Conservation (phyloP, 345 rosid genomes). For the Arabis alpina region DNA sequence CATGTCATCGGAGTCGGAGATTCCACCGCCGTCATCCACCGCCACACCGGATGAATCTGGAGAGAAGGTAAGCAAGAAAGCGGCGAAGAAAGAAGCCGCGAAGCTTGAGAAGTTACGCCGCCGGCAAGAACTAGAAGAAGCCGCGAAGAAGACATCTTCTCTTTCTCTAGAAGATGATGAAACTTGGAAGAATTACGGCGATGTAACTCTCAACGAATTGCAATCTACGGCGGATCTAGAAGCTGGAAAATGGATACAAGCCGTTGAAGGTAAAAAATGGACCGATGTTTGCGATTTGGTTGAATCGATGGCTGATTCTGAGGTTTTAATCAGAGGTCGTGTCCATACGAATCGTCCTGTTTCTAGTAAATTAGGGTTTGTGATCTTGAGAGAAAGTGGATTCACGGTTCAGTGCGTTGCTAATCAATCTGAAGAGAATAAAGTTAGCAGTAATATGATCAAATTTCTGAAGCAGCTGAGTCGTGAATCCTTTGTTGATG, state of each 20-base stretch:
- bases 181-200: slow-evolving; percentile 55
- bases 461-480: slow-evolving; percentile 57
- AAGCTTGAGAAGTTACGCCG: slow-evolving; percentile 68
- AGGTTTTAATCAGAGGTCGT: slow-evolving; percentile 67
- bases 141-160: slow-evolving; percentile 42
- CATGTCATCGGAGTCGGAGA: slow-evolving; percentile 43
- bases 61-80: slow-evolving; percentile 60
- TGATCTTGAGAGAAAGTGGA: slow-evolving; percentile 67
- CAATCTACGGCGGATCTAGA: slow-evolving; percentile 44
- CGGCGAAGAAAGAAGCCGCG: slow-evolving; percentile 73
- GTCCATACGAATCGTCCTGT: slow-evolving; percentile 60
- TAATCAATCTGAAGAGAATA: slow-evolving; percentile 45
- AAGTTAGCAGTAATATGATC: slow-evolving; percentile 69
- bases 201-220: slow-evolving; percentile 52
- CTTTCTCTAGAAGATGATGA: slow-evolving; percentile 47
- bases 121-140: slow-evolving; percentile 52
- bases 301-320: slow-evolving; percentile 47
- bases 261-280: slow-evolving; percentile 47
- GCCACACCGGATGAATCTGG: slow-evolving; percentile 27
- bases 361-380: slow-evolving; percentile 62
- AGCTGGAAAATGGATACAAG: slow-evolving; percentile 46
- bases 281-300: slow-evolving; percentile 56
- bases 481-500: slow-evolving; percentile 73
- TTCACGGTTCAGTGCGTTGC: slow-evolving; percentile 83
- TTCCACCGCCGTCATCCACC: not conserved